Evolutionary conservation across 2,329 filamentous ascomycete genomes (phyloP).

Genomic region (Acrocalymma vagum): DNA sequence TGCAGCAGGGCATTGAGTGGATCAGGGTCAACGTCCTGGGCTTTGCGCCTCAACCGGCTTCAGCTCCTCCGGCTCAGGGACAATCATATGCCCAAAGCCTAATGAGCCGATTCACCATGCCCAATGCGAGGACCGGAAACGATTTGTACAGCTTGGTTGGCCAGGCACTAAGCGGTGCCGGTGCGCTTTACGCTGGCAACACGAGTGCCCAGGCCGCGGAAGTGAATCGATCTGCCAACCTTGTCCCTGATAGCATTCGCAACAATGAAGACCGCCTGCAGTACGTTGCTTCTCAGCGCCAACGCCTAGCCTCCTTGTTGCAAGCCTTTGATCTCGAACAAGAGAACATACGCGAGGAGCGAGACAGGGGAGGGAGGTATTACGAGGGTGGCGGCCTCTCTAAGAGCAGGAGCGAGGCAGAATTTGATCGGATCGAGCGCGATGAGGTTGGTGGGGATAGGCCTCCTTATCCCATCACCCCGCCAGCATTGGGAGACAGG

Average conservation of each 20-base stretch:
- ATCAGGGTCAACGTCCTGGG: constrained; percentile 82
- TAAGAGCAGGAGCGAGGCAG: constrained; percentile 85
- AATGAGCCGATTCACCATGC: constrained; percentile 86
- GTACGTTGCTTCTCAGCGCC: constrained; percentile 81
- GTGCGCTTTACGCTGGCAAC: constrained; percentile 54
- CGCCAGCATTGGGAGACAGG: constrained; percentile 38
- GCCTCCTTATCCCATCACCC: constrained; percentile 47
- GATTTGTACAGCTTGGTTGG: constrained; percentile 84
- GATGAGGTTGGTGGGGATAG: constrained; percentile 66
- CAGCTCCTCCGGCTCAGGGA: constrained; percentile 55
- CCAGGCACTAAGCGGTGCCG: constrained; percentile 73
- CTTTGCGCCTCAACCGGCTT: constrained; percentile 68
- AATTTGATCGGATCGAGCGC: constrained; percentile 87
- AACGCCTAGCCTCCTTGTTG: constrained; percentile 77
- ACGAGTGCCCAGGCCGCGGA: constrained; percentile 57
- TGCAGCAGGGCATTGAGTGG: constrained; percentile 57
- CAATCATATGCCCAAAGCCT: constrained; percentile 79
- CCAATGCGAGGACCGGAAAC: constrained; percentile 68
- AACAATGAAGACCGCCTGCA: constrained; percentile 71
- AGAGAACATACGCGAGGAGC: constrained; percentile 59
- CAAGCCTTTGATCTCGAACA: constrained; percentile 83
- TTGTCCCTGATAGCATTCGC: constrained; percentile 76
- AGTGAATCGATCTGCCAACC: constrained; percentile 64
- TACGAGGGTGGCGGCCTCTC: constrained; percentile 65
- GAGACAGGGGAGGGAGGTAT: constrained; percentile 54